Base-by-base conservation (phyloP, 305 asterid species). In the Lippia alba region DNA sequence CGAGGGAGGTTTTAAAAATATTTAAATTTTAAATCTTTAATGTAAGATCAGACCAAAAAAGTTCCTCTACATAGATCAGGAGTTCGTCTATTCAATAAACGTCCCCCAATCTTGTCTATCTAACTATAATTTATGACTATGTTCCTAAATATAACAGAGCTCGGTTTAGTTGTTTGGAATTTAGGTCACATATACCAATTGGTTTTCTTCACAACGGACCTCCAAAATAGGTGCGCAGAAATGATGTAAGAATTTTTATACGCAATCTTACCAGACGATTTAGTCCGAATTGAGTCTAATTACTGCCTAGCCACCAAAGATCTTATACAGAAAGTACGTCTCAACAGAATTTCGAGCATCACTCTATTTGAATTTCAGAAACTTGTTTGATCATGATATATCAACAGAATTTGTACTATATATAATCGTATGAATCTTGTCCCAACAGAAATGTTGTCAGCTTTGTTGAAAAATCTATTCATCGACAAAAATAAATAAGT, bases 231-330 rank as follows among this genome's bases (percentile, higher is more conserved):
- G 41, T 62, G 53, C 16, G 41, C 11, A 63, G 24, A 60, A 44
- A 46, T 63, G 40, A 63, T 20, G 56, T 46, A 24, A 16, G 9
- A 6, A n/a, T 15, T 16, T 33, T n/a, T 65, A 4, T 12, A 36
- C 41, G 5, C 6, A 36, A 36, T 36, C 41, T 36, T 36, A 36
- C 2, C 41, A 36, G 9, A 36, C 41, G 9, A 36, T 36, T 4
- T 36, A 36, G 66, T 46, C 66, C 74, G 46, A 70, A 39, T 61
- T 19, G 54, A 12, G 69, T 70, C 61, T 53, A 61, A 24, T 24
- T 24, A 24, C 30, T 24, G 30, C 63, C 61, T 18, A 4, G 50
- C 48, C 53, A 70, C 33, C 40, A 16, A 45, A 11, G 18, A 49
- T 4, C 16, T 12, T 58, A 58, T 58, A 12, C 24, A 59, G n/a